A percentile compares a stretch with the other conserved stretches of the same genome.
phyloP scores from a whole-genome alignment of 192 early-diverging fungal genomes.

The Fimicolochytrium jonesii region DNA sequence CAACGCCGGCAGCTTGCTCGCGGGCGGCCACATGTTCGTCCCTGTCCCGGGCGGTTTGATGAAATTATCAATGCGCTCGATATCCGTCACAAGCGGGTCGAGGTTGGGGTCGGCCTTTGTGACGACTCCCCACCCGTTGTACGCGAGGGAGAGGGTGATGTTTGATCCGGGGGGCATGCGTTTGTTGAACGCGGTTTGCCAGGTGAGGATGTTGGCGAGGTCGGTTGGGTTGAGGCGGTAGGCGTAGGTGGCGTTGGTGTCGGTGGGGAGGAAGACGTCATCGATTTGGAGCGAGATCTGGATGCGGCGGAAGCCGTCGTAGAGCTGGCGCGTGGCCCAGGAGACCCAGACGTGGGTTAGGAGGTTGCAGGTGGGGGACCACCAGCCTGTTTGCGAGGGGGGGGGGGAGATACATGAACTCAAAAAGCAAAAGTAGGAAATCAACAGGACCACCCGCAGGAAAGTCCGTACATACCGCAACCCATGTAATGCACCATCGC shows the following conservation, averaged over 20 bases:
- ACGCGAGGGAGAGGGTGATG: conserved; percentile 33
- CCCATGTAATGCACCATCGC: conserved; percentile 48
- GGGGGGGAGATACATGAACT: too few relatives aligned
- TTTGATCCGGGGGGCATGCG: conserved; percentile 36
- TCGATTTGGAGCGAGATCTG: conserved; percentile 29
- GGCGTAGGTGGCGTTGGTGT: neutral
- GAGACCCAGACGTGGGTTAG: conserved; percentile 37
- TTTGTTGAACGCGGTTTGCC: conserved; percentile 36
- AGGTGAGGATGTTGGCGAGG: conserved; percentile 25
- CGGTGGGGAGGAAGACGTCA: conserved; percentile 6
- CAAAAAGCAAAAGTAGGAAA: too few relatives aligned
- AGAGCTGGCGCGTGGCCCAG: conserved; percentile 42
- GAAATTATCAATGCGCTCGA: conserved; percentile 12
- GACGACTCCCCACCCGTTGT: conserved; percentile 43
- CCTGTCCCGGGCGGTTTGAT: conserved; percentile 40
- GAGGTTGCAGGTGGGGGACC: conserved; percentile 34
- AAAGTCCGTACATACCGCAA: too few relatives aligned
- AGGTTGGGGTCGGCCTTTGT: neutral
- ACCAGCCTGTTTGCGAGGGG: too few relatives aligned
- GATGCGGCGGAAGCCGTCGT: conserved; percentile 43
- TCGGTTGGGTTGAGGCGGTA: conserved; percentile 28
- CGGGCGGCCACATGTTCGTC: conserved; percentile 33
- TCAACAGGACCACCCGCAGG: too few relatives aligned
- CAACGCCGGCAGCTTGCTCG: too few relatives aligned
- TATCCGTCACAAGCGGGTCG: conserved; percentile 14